Conservation (phyloP, 1,284 basidiomycete species). For the Cryptococcus sp. region DNA sequence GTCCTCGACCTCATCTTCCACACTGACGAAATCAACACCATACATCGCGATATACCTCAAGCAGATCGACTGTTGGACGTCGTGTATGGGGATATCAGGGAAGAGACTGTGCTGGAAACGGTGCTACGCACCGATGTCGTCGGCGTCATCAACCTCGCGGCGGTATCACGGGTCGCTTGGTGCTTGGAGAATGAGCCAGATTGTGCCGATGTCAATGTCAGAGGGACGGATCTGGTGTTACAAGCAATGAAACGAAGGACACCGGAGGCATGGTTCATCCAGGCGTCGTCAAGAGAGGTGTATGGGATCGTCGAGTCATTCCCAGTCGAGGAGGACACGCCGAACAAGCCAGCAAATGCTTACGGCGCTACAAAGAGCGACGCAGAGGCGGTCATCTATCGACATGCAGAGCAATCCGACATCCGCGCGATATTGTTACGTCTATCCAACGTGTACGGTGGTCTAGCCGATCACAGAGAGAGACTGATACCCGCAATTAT, state of each 20-base stretch:
- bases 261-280: slow-evolving; percentile 36
- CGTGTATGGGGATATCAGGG: slow-evolving; percentile 32
- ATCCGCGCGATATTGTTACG: slow-evolving; percentile 32
- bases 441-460: slow-evolving; percentile 39
- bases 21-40: slow-evolving; percentile 24
- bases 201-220: slow-evolving; percentile 41
- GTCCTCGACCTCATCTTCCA: slow-evolving; percentile 33
- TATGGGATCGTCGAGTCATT: slow-evolving; percentile 29
- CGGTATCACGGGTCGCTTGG: slow-evolving; percentile 36
- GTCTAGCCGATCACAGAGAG: slow-evolving; percentile 33
- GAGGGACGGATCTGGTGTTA: slow-evolving; percentile 30
- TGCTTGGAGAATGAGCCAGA: slow-evolving; percentile 39
- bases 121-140: slow-evolving; percentile 25
- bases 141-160: slow-evolving; percentile 42
- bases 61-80: slow-evolving; percentile 17
- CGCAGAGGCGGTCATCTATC: slow-evolving; percentile 27
- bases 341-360: slow-evolving; percentile 31
- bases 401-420: slow-evolving; percentile 3
- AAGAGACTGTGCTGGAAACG: slow-evolving; percentile 11
- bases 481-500: slow-evolving; percentile 36
- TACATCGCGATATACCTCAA: slow-evolving; percentile 12
- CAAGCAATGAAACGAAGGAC: slow-evolving; percentile 16
- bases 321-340: slow-evolving; percentile 28
- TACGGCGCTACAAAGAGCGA: slow-evolving; percentile 34
- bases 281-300: slow-evolving; percentile 38